Evolutionary conservation across 345 rosid species (phyloP).

Genomic region (Linum lewisii): DNA sequence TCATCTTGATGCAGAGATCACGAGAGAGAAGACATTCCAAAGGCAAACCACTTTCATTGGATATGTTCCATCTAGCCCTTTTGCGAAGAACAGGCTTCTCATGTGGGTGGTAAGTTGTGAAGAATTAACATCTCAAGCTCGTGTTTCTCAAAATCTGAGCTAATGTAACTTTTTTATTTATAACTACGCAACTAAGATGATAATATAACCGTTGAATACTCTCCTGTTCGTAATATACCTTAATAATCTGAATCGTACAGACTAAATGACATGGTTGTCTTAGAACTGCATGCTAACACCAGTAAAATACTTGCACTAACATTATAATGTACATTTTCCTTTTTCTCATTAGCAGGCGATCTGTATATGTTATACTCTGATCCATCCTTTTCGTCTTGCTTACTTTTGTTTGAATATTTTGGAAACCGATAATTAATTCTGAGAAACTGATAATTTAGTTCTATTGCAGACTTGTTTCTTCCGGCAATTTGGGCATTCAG

Average conservation of each 20-base stretch:
- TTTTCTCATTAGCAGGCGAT: neutral
- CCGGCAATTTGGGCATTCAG: constrained; percentile 80
- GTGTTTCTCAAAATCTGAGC: neutral
- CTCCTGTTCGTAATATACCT: neutral
- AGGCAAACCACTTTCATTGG: constrained; percentile 79
- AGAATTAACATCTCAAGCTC: no score
- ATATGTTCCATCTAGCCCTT: constrained; percentile 51
- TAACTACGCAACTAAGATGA: neutral
- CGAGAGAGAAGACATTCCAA: constrained; percentile 36
- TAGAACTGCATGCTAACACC: neutral
- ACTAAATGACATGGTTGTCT: neutral
- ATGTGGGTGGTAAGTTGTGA: constrained; percentile 65
- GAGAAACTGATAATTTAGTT: neutral
- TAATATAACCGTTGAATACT: neutral
- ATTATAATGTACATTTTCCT: neutral
- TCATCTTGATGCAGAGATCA: constrained; percentile 36
- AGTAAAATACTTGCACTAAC: no score
- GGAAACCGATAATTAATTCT: no score
- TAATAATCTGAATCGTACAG: neutral
- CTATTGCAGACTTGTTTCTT: constrained; percentile 76
- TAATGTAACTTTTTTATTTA: no score
- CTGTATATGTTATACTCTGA: neutral
- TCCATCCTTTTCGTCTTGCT: neutral
- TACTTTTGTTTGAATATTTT: neutral
- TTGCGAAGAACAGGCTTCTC: constrained; percentile 44